Evolutionary conservation across 1,139 yeast species (phyloP).

Genomic region (Suhomyces panamericanus): DNA sequence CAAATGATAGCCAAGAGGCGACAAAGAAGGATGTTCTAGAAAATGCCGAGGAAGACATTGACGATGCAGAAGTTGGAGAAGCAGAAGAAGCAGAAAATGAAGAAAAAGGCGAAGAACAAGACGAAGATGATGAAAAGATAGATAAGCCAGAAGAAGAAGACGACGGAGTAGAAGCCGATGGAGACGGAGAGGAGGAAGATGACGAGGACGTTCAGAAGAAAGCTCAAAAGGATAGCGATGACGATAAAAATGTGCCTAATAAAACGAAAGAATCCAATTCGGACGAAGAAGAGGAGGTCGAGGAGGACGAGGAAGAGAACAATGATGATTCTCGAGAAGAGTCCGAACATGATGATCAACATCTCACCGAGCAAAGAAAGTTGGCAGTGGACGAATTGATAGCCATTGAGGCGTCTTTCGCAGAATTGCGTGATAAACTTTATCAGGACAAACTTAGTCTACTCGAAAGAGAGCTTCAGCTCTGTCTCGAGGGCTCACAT

Average conservation of each 20-base stretch:
- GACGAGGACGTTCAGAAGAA: slow-evolving; percentile 10
- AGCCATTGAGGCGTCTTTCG: slow-evolving; percentile 81
- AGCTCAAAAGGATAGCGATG: slow-evolving; percentile 9
- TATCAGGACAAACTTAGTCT: slow-evolving; percentile 74
- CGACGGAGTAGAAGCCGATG: not conserved
- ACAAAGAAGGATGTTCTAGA: not conserved
- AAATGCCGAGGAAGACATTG: not conserved
- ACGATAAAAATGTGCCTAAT: not conserved
- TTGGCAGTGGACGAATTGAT: slow-evolving; percentile 71
- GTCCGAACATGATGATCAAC: slow-evolving; percentile 32
- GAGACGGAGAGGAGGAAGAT: slow-evolving; percentile 12
- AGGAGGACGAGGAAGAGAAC: slow-evolving; percentile 18
- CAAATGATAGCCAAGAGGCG: slow-evolving; percentile 2
- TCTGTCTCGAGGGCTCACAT: slow-evolving; percentile 88
- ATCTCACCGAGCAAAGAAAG: slow-evolving; percentile 51
- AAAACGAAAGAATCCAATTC: not conserved
- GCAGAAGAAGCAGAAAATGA: not conserved
- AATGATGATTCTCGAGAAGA: slow-evolving; percentile 17
- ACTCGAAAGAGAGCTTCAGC: slow-evolving; percentile 77
- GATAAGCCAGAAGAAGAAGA: not conserved
- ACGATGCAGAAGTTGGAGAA: not conserved
- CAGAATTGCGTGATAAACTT: slow-evolving; percentile 74
- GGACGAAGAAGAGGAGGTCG: slow-evolving; percentile 9
- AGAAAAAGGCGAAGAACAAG: slow-evolving; percentile 1
- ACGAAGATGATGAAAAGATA: not conserved